A percentile compares a stretch with the other conserved stretches of the same genome.
Evolutionary conservation across 495 filamentous ascomycete genomes (phyloP).

Genomic region (Penicillium egyptiacum): DNA sequence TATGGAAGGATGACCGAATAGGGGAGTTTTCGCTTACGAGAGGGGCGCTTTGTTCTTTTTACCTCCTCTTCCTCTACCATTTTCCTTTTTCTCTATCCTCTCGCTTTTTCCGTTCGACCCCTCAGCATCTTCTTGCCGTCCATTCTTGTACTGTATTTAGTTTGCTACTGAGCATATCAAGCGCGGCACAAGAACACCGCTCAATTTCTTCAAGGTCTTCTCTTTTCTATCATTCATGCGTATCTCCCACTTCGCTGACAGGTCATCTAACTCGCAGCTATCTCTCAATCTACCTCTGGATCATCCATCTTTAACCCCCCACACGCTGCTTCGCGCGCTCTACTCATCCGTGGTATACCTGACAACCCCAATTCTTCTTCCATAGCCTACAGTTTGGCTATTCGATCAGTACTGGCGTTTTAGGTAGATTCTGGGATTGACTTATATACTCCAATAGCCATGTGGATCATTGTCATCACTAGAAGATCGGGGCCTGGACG

Average conservation of each 20-base stretch:
- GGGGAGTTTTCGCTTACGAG: slow-evolving; percentile 28
- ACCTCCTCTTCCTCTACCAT: neutral
- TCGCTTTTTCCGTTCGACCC: slow-evolving; percentile 11
- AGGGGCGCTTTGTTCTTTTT: slow-evolving; percentile 19
- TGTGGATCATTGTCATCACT: too few species aligned
- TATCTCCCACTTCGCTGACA: neutral
- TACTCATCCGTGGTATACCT: neutral
- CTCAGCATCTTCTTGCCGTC: slow-evolving; percentile 2
- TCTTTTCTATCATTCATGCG: neutral
- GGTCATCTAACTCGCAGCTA: neutral
- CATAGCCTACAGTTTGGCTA: too few species aligned
- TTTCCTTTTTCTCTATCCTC: slow-evolving; percentile 21
- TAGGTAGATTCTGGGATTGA: too few species aligned
- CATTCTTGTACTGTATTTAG: slow-evolving; percentile 31
- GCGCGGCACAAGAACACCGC: slow-evolving; percentile 7
- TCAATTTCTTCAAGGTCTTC: neutral
- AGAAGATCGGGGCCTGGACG: neutral
- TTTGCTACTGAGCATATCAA: slow-evolving; percentile 16
- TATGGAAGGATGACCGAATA: slow-evolving; percentile 26
- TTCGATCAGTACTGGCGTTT: too few species aligned
- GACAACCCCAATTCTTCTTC: neutral
- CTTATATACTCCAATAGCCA: too few species aligned
- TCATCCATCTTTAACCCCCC: slow-evolving; percentile 6
- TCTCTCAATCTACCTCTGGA: neutral
- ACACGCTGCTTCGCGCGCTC: neutral